Percentiles rank a stretch among this genome's conserved stretches.
phyloP scores from a whole-genome alignment of 257 asterid genomes.

The Thymus mandschuricus region DNA sequence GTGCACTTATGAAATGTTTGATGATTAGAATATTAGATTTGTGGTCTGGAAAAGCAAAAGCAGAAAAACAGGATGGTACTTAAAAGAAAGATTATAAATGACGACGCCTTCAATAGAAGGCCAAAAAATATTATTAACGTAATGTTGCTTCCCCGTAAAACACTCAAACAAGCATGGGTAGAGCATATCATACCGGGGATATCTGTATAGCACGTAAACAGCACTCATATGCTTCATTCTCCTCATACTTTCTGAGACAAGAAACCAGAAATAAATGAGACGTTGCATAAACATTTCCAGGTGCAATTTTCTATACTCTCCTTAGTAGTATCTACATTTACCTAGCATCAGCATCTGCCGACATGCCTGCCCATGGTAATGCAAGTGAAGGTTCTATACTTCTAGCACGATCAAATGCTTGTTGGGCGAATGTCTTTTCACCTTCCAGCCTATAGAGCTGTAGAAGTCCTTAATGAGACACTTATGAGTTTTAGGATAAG shows the following conservation, averaged over 20 bases:
- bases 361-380: conserved; percentile 99
- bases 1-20: conserved; percentile 29
- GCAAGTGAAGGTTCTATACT: conserved; percentile 98
- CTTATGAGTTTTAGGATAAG: conserved; percentile 8
- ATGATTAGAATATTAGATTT: background rate
- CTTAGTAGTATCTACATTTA: conserved; percentile 37
- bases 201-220: conserved; percentile 85
- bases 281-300: conserved; percentile 19
- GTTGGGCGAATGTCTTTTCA: conserved; percentile 76
- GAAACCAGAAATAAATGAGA: conserved; percentile 28
- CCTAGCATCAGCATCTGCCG: conserved; percentile 92
- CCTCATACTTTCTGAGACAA: conserved; percentile 66
- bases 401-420: conserved; percentile 95
- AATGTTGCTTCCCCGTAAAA: conserved; percentile 18
- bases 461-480: conserved; percentile 37
- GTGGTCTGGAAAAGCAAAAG: conserved; percentile 12
- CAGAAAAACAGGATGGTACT: conserved; percentile 22
- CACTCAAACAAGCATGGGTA: conserved; percentile 29
- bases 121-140: conserved; percentile 4
- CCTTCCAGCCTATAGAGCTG: conserved; percentile 85
- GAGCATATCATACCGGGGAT: conserved; percentile 63
- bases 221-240: conserved; percentile 93
- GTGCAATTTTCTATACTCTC: conserved; percentile 12
- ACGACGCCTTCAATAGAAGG: background rate
- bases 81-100: conserved; percentile 14